These are phyloP conservation scores for Petunia hybrid DNA, from an alignment of 305 asterid genomes.

Conservation along the genomic window DNA sequence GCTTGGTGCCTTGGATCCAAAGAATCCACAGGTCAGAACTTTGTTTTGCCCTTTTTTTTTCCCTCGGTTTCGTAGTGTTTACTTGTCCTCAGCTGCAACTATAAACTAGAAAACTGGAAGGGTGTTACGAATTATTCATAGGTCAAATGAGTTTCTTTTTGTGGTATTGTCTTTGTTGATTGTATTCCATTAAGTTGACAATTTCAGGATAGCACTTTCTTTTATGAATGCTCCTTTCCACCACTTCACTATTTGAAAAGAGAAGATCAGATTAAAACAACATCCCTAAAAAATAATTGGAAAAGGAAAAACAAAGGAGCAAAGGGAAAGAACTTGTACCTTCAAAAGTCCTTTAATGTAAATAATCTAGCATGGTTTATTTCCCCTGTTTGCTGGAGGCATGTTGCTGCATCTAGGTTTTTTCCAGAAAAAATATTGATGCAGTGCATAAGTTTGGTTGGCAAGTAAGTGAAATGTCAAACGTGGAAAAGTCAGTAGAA, in stretches of 20 bases:
- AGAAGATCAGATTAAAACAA: not conserved
- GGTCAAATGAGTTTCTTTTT: not conserved
- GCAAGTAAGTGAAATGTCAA: not conserved
- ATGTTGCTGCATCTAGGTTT: slow-evolving; percentile 9
- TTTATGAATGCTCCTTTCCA: not conserved
- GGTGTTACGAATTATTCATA: not conserved
- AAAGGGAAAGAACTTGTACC: not conserved
- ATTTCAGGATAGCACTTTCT: slow-evolving; percentile 9
- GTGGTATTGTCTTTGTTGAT: not conserved
- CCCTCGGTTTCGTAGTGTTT: slow-evolving; percentile 3
- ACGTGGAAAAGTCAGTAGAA: not conserved
- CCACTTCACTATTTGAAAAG: slow-evolving; percentile 26
- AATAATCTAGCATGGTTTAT: not conserved
- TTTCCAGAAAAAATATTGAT: not conserved
- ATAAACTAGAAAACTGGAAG: not conserved
- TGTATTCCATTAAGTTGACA: not conserved
- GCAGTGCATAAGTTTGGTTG: slow-evolving; percentile 11
- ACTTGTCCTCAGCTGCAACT: not conserved
- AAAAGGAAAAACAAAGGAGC: not conserved
- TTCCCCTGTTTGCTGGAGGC: not conserved
- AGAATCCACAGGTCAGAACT: slow-evolving; percentile 68
- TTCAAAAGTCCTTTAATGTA: slow-evolving; percentile 21
- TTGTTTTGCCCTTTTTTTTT: slow-evolving; percentile 14
- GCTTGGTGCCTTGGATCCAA: slow-evolving; percentile 84
- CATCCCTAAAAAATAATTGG: not conserved